Base-by-base conservation (phyloP, 2,329 filamentous ascomycete species). In the Sclerotinia trifoliorum region DNA sequence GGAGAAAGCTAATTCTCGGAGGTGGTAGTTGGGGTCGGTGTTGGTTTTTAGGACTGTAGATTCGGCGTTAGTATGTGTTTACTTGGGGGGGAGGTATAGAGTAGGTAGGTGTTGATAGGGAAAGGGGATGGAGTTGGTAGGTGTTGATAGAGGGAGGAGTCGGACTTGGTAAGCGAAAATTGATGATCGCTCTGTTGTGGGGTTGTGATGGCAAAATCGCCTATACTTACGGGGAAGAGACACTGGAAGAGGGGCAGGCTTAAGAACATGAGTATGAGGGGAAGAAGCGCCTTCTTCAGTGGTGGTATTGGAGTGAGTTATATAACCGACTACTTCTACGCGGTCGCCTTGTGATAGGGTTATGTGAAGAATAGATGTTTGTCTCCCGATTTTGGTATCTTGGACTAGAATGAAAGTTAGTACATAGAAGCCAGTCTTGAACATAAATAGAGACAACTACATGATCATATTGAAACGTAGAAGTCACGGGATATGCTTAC, bases 371-470 rank as follows among this genome's bases (percentile, higher is more conserved):
- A 87, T 83, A 24, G 86, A 88, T 2, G 87, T 86, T 72, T 88
- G 86, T 2, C 84, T 80, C 21, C 88, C 88, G 52, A 91, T 80
- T 76, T 91, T 91, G 60, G 85, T 82, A 76, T 91, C 86, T 71
- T 84, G 80, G 35, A 91, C 84, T 67, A 15, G 4, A 32, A 32
- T 21, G 44, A 17, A 39, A 11, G 15, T 32, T 55, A 67, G 57
- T 48, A 52, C 52, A 51, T 13, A 35, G 7, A 26, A 57, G 21
- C 26, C 10, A 15, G 10, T 17, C 19, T 65, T 29, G 21, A 29
- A n/a, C 11, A 60, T 21, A 51, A 44, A 56, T 4, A 51, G 44
- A 61, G 13, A 35, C 29, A 17, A 35, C 10, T 15, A 32, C 5
- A 61, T 19, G 2, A n/a, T 35, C 19, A 21, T 35, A 3, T 24